These are phyloP conservation scores for Penicillium coffeae DNA, from an alignment of 495 filamentous ascomycete species.

Conservation along the genomic window DNA sequence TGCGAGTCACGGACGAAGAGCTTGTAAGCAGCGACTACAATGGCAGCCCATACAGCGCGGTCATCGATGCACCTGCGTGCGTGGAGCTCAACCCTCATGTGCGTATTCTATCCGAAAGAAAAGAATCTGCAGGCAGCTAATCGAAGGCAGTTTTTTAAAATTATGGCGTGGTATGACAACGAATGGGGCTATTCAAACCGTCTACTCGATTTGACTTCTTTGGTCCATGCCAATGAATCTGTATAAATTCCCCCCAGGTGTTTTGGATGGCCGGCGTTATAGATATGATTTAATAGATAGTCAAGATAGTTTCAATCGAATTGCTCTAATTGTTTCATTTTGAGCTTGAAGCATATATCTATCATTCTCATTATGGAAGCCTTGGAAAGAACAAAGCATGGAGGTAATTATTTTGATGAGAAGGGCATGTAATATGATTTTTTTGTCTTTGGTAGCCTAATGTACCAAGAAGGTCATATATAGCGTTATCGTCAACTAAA, in stretches of 20 bases:
- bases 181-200: slow-evolving; percentile 39
- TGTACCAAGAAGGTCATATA: slow-evolving; percentile 1
- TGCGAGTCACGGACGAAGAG: slow-evolving; percentile 29
- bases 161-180: slow-evolving; percentile 39
- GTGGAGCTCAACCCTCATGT: slow-evolving; percentile 31
- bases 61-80: slow-evolving; percentile 30
- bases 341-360: too few relatives aligned
- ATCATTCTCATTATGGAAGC: too few relatives aligned
- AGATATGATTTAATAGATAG: too few relatives aligned
- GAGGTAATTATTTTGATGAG: background rate
- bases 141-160: slow-evolving; percentile 29
- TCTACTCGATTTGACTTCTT: slow-evolving; percentile 29
- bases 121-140: background rate
- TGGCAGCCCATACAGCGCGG: slow-evolving; percentile 27
- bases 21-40: slow-evolving; percentile 34
- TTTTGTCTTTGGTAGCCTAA: too few relatives aligned
- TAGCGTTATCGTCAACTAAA: background rate
- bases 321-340: too few relatives aligned
- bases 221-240: slow-evolving; percentile 19
- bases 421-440: background rate
- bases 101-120: background rate
- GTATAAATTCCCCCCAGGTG: slow-evolving; percentile 4
- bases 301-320: too few relatives aligned
- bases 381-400: too few relatives aligned
- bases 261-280: too few relatives aligned